These are phyloP conservation scores for Venturia nashicola DNA, from an alignment of 2,329 filamentous ascomycete genomes.

Conservation along the genomic window DNA sequence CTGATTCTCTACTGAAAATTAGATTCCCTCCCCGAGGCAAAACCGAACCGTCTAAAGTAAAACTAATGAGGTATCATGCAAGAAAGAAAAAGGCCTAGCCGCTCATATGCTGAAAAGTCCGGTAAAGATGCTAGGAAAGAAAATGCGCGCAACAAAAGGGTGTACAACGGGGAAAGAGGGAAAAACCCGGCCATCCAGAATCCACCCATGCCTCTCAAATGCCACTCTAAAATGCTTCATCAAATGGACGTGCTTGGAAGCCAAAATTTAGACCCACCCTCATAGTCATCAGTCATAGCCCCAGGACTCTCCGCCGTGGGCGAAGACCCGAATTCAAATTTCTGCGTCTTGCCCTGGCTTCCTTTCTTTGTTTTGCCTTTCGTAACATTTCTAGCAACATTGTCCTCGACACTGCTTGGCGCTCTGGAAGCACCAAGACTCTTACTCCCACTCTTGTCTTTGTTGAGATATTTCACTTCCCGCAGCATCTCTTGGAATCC, in stretches of 20 bases:
- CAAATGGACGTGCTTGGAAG: background rate
- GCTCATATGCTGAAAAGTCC: background rate
- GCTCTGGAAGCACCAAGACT: background rate
- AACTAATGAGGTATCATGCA: background rate
- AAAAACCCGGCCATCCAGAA: background rate
- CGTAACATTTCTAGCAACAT: background rate
- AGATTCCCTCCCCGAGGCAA: too few species aligned
- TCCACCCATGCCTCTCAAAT: background rate
- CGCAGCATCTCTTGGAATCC: constrained; percentile 77
- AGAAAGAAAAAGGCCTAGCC: background rate
- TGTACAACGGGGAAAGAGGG: background rate
- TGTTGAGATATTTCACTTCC: constrained; percentile 41
- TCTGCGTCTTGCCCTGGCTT: background rate
- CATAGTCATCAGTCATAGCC: background rate
- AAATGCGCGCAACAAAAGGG: background rate
- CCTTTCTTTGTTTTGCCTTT: background rate
- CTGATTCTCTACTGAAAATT: too few species aligned
- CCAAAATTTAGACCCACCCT: background rate
- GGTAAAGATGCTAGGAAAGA: background rate
- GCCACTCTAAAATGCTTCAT: background rate
- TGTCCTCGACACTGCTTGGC: background rate
- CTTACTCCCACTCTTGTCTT: background rate
- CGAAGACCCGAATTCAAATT: background rate
- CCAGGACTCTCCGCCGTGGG: background rate
- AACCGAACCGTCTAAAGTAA: background rate